These are phyloP conservation scores for Ajuga reptans DNA, from an alignment of 305 asterid genomes.

Conservation along the genomic window DNA sequence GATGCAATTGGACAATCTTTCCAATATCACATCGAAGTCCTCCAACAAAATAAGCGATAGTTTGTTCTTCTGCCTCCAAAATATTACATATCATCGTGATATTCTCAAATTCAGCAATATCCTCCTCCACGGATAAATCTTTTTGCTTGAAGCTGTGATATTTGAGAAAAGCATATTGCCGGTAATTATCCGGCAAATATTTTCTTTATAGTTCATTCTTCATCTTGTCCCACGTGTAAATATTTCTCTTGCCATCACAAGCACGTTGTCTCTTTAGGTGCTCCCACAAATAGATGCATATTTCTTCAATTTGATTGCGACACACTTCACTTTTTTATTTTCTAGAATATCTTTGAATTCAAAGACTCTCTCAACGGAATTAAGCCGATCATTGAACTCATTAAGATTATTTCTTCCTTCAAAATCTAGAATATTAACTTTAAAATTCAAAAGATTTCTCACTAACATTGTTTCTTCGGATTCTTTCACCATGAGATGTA, in stretches of 20 bases:
- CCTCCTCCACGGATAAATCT: not conserved
- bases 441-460: not conserved
- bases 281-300: too few species aligned
- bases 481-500: too few species aligned
- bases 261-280: too few species aligned
- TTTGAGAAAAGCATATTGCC: too few species aligned
- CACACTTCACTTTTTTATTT: not conserved
- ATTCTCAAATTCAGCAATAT: not conserved
- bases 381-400: not conserved
- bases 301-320: too few species aligned
- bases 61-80: not conserved
- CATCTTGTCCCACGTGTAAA: too few species aligned
- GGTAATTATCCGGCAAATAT: too few species aligned
- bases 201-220: too few species aligned
- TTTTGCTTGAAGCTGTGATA: not conserved
- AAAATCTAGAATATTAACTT: not conserved
- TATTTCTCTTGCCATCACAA: too few species aligned
- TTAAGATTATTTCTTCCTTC: not conserved
- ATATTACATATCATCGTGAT: not conserved
- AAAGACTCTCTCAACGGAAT: not conserved
- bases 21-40: not conserved
- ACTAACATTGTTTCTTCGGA: too few species aligned
- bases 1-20: slow-evolving; percentile 15
- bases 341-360: not conserved
- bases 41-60: slow-evolving; percentile 1